Percentiles rank a stretch among this genome's conserved stretches.
Conservation (phyloP, 2,329 filamentous ascomycete genomes). For the Metarhizium brunneum region DNA sequence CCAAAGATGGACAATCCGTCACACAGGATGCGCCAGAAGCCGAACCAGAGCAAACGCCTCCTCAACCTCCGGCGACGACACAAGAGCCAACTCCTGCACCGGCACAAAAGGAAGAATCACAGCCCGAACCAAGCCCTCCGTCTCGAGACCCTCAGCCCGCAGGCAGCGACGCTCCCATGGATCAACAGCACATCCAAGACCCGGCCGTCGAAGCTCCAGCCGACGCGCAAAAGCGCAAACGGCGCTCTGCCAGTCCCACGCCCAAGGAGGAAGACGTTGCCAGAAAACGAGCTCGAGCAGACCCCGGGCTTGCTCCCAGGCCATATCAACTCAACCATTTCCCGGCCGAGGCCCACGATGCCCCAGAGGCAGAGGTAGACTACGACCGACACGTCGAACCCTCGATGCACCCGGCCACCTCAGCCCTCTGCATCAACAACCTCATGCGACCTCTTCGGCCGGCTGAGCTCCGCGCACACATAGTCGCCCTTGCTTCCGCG, state of each 20-base stretch:
- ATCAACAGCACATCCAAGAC: not conserved
- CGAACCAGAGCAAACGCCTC: not conserved
- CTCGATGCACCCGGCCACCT: constrained; percentile 61
- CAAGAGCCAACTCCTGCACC: not conserved
- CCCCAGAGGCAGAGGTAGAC: constrained; percentile 19
- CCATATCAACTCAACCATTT: not conserved
- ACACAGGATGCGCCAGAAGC: not conserved
- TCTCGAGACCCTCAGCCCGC: constrained; percentile 2
- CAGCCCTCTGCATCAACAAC: constrained; percentile 79
- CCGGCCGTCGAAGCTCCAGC: constrained; percentile 1
- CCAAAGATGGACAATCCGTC: not conserved
- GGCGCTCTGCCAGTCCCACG: constrained; percentile 53
- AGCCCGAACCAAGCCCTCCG: not conserved
- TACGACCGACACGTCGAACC: constrained; percentile 34
- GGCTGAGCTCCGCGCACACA: constrained; percentile 55
- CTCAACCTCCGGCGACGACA: not conserved
- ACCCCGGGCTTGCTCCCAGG: not conserved
- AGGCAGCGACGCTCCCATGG: not conserved
- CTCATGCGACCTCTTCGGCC: constrained; percentile 80
- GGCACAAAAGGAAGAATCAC: not conserved
- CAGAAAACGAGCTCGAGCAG: constrained; percentile 44
- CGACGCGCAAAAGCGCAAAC: constrained; percentile 57
- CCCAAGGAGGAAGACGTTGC: constrained; percentile 43
- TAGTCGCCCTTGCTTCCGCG: constrained; percentile 58
- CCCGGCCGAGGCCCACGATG: constrained; percentile 2